phyloP scores from a whole-genome alignment of 2,329 filamentous ascomycete species.

The Dactylellina haptotyla region DNA sequence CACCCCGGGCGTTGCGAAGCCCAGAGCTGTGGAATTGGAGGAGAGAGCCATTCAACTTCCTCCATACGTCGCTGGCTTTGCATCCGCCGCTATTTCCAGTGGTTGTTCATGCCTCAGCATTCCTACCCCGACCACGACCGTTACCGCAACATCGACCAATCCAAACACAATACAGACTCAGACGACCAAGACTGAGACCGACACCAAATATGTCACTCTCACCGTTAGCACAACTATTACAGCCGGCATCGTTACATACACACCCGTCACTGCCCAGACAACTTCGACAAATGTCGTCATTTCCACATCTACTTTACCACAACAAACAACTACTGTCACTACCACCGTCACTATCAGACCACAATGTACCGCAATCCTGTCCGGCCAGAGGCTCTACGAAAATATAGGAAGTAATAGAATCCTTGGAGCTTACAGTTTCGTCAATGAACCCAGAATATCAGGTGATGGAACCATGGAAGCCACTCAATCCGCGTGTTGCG shows the following conservation, averaged over 20 bases:
- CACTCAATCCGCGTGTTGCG: conserved; percentile 11
- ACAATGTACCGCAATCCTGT: conserved; percentile 10
- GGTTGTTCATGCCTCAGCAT: conserved; percentile 9
- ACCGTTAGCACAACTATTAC: conserved; percentile 11
- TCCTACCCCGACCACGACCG: background rate
- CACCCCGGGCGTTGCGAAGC: background rate
- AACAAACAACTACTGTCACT: background rate
- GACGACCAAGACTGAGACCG: conserved; percentile 2
- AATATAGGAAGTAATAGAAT: background rate
- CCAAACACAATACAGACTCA: conserved; percentile 13
- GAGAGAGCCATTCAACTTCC: background rate
- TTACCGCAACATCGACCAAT: background rate
- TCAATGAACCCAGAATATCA: background rate
- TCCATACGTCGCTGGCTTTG: background rate
- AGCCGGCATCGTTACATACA: background rate
- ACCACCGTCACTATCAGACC: conserved; percentile 1
- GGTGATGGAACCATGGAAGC: background rate
- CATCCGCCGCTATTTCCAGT: conserved; percentile 1
- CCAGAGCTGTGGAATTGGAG: background rate
- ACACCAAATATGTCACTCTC: conserved; percentile 10
- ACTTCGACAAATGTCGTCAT: conserved; percentile 7
- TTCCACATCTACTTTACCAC: background rate
- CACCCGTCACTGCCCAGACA: background rate
- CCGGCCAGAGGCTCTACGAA: background rate
- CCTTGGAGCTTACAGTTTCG: background rate